A percentile compares a stretch with the other conserved stretches of the same genome.
Conservation (phyloP, 192 early-diverging fungal genomes). For the Backusella luteola region DNA sequence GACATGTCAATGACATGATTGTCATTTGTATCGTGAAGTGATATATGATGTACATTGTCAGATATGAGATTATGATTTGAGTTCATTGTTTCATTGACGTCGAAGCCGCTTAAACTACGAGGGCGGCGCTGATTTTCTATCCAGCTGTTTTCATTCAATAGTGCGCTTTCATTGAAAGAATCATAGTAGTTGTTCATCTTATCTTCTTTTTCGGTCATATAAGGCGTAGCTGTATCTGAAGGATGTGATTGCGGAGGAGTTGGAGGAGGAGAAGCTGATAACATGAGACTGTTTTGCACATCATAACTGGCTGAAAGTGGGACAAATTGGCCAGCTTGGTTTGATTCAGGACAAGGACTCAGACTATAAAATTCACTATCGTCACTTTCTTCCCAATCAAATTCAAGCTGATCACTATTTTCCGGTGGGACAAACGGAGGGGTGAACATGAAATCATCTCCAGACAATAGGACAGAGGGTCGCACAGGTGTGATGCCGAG, state of each 20-base stretch:
- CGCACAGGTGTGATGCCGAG: slow-evolving; percentile 17
- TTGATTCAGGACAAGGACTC: slow-evolving; percentile 12
- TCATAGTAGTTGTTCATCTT: background rate
- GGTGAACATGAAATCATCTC: slow-evolving; percentile 37
- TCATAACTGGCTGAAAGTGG: background rate
- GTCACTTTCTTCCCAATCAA: background rate
- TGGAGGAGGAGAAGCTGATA: background rate
- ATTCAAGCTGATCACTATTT: background rate
- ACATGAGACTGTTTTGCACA: background rate
- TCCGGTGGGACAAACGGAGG: slow-evolving; percentile 13
- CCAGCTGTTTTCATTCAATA: background rate
- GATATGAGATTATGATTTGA: background rate
- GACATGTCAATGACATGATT: background rate
- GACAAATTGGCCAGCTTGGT: background rate
- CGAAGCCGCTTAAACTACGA: background rate
- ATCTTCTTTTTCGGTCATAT: background rate
- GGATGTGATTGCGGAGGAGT: background rate
- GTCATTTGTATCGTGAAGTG: background rate
- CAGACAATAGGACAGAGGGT: slow-evolving; percentile 26
- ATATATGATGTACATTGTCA: background rate
- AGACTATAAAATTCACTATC: background rate
- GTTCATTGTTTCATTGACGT: background rate
- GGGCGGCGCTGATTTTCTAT: background rate
- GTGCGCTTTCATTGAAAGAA: background rate
- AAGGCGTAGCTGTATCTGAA: background rate